phyloP scores from a whole-genome alignment of 2,329 filamentous ascomycete genomes.

The Pleoardoris graminearum region DNA sequence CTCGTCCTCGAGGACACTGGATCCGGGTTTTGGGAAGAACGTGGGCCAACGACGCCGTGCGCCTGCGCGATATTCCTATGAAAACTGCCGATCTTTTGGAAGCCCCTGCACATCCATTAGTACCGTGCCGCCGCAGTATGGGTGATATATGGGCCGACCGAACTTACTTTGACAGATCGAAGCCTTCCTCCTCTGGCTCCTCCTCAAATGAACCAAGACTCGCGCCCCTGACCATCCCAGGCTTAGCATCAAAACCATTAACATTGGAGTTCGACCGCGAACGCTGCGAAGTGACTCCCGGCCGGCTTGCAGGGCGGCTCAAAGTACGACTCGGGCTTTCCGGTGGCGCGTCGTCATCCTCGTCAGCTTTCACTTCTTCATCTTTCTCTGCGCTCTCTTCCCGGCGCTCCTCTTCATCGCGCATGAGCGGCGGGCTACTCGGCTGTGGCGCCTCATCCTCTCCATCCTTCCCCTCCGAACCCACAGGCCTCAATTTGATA shows the following conservation, averaged over 20 bases:
- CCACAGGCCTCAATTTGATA: slow-evolving; percentile 38
- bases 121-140: not conserved
- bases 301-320: slow-evolving; percentile 41
- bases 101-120: slow-evolving; percentile 43
- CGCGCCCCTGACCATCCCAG: slow-evolving; percentile 42
- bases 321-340: slow-evolving; percentile 43
- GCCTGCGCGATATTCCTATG: slow-evolving; percentile 44
- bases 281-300: slow-evolving; percentile 29
- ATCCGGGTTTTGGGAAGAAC: slow-evolving; percentile 12
- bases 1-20: slow-evolving; percentile 19
- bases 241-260: slow-evolving; percentile 26
- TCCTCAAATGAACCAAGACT: slow-evolving; percentile 43
- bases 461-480: slow-evolving; percentile 32
- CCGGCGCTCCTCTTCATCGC: slow-evolving; percentile 26
- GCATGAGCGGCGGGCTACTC: slow-evolving; percentile 40
- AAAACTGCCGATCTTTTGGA: slow-evolving; percentile 55
- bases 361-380: slow-evolving; percentile 31
- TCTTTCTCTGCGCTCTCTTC: slow-evolving; percentile 37
- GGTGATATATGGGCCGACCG: no score
- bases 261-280: slow-evolving; percentile 39
- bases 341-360: slow-evolving; percentile 39
- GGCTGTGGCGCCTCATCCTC: slow-evolving; percentile 39
- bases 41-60: slow-evolving; percentile 30
- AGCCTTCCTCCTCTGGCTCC: slow-evolving; percentile 51
- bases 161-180: slow-evolving; percentile 55